A percentile compares a stretch with the other conserved stretches of the same genome.
Evolutionary conservation across 352 stramenopile species (phyloP).

Genomic region (Blastocystis sp.): DNA sequence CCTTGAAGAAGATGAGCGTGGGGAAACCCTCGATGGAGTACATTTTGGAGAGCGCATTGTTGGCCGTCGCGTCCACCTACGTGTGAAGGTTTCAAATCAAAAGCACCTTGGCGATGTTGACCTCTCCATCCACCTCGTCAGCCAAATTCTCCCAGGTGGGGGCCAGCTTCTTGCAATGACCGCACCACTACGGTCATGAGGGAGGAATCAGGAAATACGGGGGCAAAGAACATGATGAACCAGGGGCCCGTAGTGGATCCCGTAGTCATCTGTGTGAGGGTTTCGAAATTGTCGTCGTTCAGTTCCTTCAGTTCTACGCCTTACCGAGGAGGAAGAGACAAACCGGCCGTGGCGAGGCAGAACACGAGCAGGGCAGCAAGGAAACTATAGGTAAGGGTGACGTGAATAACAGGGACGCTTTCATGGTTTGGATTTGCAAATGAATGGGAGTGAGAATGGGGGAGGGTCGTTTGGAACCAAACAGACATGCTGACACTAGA

Average conservation of each 20-base stretch:
- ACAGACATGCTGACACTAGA: background rate
- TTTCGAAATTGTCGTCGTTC: slow-evolving; percentile 66
- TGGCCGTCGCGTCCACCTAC: slow-evolving; percentile 58
- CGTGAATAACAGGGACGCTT: background rate
- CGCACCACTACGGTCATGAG: slow-evolving; percentile 55
- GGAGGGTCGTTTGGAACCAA: too few relatives aligned
- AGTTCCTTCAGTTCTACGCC: slow-evolving; percentile 48
- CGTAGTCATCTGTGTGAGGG: slow-evolving; percentile 44
- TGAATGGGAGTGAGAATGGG: too few relatives aligned
- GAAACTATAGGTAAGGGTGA: background rate
- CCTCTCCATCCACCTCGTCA: slow-evolving; percentile 18
- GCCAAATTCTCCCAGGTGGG: slow-evolving; percentile 60
- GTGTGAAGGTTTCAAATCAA: too few relatives aligned
- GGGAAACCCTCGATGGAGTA: slow-evolving; percentile 67
- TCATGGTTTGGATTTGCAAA: background rate
- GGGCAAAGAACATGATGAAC: slow-evolving; percentile 69
- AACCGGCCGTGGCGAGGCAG: background rate
- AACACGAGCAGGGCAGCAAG: background rate
- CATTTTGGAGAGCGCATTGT: slow-evolving; percentile 5
- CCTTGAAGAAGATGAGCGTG: slow-evolving; percentile 60
- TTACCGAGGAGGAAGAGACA: background rate
- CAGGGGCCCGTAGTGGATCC: slow-evolving; percentile 62
- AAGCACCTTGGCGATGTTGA: slow-evolving; percentile 54
- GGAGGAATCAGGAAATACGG: background rate
- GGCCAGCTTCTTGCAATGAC: slow-evolving; percentile 67